Conservation (phyloP, 1,284 basidiomycete species). For the Gymnopus androsaceus region DNA sequence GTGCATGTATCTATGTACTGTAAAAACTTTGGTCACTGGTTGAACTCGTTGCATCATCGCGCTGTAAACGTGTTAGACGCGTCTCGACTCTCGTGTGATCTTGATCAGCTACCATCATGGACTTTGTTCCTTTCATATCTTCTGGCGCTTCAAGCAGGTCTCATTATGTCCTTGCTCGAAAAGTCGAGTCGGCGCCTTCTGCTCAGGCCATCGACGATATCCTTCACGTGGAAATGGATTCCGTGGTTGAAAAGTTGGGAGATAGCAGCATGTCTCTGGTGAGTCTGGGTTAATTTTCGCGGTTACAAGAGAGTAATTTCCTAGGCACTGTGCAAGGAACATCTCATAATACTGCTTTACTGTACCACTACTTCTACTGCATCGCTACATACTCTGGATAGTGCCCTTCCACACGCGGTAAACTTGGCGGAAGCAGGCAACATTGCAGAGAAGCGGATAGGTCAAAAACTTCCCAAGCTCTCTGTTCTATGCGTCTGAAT, state of each 20-base stretch:
- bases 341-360: conserved; percentile 66
- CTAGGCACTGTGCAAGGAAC: conserved; percentile 62
- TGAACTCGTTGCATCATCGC: neutral
- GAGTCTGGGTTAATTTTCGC: conserved; percentile 29
- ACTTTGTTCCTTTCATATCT: conserved; percentile 65
- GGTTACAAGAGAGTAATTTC: conserved; percentile 19
- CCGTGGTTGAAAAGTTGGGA: conserved; percentile 52
- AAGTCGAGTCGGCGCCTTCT: conserved; percentile 61
- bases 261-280: conserved; percentile 52
- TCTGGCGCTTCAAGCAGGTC: conserved; percentile 73
- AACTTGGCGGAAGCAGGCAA: conserved; percentile 68
- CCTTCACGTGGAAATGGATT: conserved; percentile 56
- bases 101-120: too few species aligned
- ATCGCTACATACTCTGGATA: conserved; percentile 51
- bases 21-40: too few species aligned
- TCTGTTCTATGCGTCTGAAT: neutral
- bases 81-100: too few species aligned
- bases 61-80: too few species aligned
- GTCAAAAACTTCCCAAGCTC: conserved; percentile 35
- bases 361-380: conserved; percentile 56
- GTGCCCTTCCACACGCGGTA: conserved; percentile 70
- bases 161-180: conserved; percentile 72
- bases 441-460: conserved; percentile 68
- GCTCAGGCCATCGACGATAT: conserved; percentile 58
- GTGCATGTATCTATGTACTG: neutral